Evolutionary conservation across 2,329 filamentous ascomycete genomes (phyloP), one percentile per base, ranked within the genome.

Genomic region (Fusarium bulbicola): DNA sequence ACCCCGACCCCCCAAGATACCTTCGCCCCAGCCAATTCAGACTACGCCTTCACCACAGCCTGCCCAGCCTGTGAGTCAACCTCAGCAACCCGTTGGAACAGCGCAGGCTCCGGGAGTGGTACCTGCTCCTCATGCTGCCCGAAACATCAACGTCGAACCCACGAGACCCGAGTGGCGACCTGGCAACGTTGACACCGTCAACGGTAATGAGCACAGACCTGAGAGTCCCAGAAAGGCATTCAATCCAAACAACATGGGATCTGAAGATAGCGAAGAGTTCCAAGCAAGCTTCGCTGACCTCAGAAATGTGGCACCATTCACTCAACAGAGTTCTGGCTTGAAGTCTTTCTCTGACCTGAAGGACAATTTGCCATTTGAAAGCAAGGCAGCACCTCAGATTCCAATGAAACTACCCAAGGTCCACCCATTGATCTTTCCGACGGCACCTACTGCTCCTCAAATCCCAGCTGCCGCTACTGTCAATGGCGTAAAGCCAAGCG

Each of bases 161-260:
- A 86, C 87, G 6, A 84, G 89, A 45, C 86, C 87, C 9, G 89
- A 91, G 65, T 91, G 89, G 89, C 83, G 89, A 50, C 83, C 88
- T 6, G 88, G 88, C 7, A 82, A 88, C 62, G 79, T 83, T 7
- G 77, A 79, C 7, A 69, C 68, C 4, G 58, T 74, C 10, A 79
- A 80, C 15, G 72, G 72, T 9, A 73, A 77, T 15, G 66, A 66
- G 15, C 68, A 76, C 21, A 65, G 70, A 28, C 45, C 63, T 10
- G 80, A 76, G 66, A 63, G 59, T 32, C 65, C 64, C 18, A 68
- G 64, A 24, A 72, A 73, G 34, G 76, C 69, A 21, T 76, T 80
- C 57, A 80, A 79, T 39, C 77, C 77, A 37, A 85, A 85, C 66
- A 72, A 79, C 9, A 82, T 81, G 21, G 87, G 88, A 24, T 89